These are phyloP conservation scores for Talaromyces atroroseus DNA, from an alignment of 2,329 filamentous ascomycete species.

Conservation along the genomic window DNA sequence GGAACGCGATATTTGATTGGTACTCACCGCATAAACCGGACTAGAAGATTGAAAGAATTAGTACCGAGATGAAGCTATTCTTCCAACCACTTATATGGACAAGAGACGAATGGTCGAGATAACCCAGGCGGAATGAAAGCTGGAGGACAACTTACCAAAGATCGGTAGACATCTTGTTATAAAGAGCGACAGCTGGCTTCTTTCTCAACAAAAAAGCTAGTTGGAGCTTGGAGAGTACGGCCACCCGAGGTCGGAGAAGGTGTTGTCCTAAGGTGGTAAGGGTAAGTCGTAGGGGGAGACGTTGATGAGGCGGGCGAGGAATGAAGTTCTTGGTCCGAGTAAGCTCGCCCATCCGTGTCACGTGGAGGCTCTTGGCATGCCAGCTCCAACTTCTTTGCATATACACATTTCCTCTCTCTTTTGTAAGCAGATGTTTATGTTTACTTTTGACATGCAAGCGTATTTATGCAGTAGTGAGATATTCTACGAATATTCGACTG, in stretches of 20 bases:
- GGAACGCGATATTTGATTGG: not conserved
- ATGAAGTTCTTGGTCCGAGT: constrained; percentile 9
- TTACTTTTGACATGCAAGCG: no score
- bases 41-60: constrained; percentile 46
- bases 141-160: constrained; percentile 64
- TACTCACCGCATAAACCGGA: constrained; percentile 98
- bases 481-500: no score
- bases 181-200: constrained; percentile 13
- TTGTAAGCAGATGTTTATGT: no score
- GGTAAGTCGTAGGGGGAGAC: not conserved
- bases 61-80: constrained; percentile 6
- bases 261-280: not conserved
- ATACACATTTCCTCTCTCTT: not conserved
- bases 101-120: not conserved
- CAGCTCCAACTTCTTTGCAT: not conserved
- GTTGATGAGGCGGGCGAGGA: constrained; percentile 6
- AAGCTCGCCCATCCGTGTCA: constrained; percentile 20
- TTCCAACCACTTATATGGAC: not conserved
- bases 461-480: no score
- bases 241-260: not conserved
- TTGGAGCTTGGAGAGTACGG: constrained; percentile 49
- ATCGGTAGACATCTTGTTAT: constrained; percentile 66
- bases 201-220: not conserved
- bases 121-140: not conserved
- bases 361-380: constrained; percentile 24